phyloP scores from a whole-genome alignment of 208 protist genomes.

The Trypanosoma conorhini region DNA sequence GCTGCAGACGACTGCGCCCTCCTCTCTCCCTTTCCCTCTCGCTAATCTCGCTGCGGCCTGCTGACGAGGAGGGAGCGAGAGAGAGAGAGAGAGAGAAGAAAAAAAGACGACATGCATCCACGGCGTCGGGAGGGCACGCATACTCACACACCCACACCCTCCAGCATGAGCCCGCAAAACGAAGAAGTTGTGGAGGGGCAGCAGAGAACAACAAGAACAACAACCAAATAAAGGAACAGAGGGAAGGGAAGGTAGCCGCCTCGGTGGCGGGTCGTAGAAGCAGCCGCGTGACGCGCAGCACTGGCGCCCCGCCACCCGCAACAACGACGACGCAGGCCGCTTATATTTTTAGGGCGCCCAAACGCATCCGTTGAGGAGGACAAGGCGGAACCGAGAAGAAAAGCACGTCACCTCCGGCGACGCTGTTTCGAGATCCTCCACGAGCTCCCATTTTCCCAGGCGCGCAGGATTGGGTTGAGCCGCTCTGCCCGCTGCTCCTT shows the following conservation, averaged over 20 bases:
- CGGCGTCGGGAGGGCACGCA: too few species aligned
- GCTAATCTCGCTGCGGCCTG: too few species aligned
- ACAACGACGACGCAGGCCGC: neutral
- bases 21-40: too few species aligned
- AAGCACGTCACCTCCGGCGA: slow-evolving; percentile 44
- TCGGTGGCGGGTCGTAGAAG: neutral
- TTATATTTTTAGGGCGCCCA: neutral
- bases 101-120: too few species aligned
- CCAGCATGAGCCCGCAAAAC: neutral
- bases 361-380: neutral
- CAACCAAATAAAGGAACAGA: neutral
- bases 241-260: neutral
- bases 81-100: too few species aligned
- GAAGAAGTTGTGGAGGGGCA: neutral
- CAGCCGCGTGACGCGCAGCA: neutral
- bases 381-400: slow-evolving; percentile 14
- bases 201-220: neutral
- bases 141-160: too few species aligned
- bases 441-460: slow-evolving; percentile 88
- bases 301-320: neutral
- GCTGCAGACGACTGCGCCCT: too few species aligned
- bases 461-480: slow-evolving; percentile 82
- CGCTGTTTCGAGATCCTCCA: slow-evolving; percentile 86
- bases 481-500: slow-evolving; percentile 81
- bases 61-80: too few species aligned